Base-by-base conservation (phyloP, 768 basidiomycete species). In the Boletus edulis region DNA sequence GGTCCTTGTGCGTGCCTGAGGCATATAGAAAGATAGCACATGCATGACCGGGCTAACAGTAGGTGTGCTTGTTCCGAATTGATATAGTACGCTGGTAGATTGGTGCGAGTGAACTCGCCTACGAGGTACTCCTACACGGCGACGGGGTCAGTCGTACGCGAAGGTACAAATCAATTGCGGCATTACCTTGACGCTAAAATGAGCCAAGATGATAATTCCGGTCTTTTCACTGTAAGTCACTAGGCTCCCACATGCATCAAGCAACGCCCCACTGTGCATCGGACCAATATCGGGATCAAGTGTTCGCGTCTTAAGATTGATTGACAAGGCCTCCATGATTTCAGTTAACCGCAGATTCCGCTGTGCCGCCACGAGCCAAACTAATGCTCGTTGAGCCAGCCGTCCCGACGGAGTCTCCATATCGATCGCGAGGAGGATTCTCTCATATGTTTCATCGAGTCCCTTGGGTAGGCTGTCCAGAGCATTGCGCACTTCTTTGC, bases 171-270 rank as follows among this genome's bases (percentile, higher is more conserved):
- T 12, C 20, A 20, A 15, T 5, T 13, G 1, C 27, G 18, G 8
- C 5, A 14, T 34, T 17, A 56, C 55, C 46, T 38, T 56, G 17
- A 48, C 53, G 13, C 54, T 56, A 12, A 15, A 41, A 12, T 56
- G 53, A n/a, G 55, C 41, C 12, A 56, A 27, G 9, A 55, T 55
- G 9, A 56, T 38, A 2, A 47, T 11, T 2, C 4, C 52, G 17
- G 52, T 55, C n/a, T 47, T 35, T 40, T 42, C 32, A 8, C 5
- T 37, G 13, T 55, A 56, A 3, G 55, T 55, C 18, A 56, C 45
- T 6, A 56, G 20, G 20, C 52, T 56, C n/a, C 55, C 45, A 18
- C 55, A 56, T 1, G 55, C 52, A 38, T 56, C 52, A 34, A 56
- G n/a, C 32, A 55, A 42, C 0, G 45, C 45, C 10, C 53, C 45